A percentile compares a stretch with the other conserved stretches of the same genome.
These are phyloP conservation scores for Suillus luteus DNA, from an alignment of 768 basidiomycete genomes.

Conservation along the genomic window DNA sequence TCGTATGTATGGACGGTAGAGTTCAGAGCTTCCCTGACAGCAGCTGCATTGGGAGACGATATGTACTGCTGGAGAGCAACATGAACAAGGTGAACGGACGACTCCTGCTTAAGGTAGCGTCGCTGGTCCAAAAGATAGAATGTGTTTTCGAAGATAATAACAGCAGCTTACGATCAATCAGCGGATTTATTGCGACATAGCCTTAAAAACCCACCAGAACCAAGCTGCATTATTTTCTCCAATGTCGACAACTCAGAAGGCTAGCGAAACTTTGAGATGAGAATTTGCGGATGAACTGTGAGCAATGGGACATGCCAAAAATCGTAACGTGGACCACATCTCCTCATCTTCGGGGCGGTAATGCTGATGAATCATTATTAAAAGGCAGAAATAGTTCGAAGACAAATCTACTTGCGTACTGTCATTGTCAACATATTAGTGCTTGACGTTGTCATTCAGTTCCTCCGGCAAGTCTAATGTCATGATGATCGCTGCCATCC, in stretches of 20 bases:
- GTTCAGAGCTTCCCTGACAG: not conserved
- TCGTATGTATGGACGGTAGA: not conserved
- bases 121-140: not conserved
- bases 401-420: too few relatives aligned
- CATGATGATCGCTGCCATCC: constrained; percentile 82
- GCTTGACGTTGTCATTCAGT: constrained; percentile 69
- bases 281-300: too few relatives aligned
- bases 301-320: too few relatives aligned
- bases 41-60: not conserved
- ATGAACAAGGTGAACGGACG: not conserved
- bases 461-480: constrained; percentile 89
- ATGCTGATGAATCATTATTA: not conserved
- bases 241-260: not conserved
- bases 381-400: not conserved
- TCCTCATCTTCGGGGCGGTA: not conserved
- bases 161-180: not conserved
- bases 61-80: not conserved
- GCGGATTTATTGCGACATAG: not conserved
- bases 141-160: not conserved
- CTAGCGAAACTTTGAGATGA: not conserved
- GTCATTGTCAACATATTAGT: too few relatives aligned
- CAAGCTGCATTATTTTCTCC: not conserved
- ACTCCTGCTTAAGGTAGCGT: not conserved
- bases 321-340: too few relatives aligned
- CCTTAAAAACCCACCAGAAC: not conserved